Percentiles rank a stretch among this genome's conserved stretches.
phyloP scores from a whole-genome alignment of 208 protist genomes.

The Vickermania ingenoplastis region DNA sequence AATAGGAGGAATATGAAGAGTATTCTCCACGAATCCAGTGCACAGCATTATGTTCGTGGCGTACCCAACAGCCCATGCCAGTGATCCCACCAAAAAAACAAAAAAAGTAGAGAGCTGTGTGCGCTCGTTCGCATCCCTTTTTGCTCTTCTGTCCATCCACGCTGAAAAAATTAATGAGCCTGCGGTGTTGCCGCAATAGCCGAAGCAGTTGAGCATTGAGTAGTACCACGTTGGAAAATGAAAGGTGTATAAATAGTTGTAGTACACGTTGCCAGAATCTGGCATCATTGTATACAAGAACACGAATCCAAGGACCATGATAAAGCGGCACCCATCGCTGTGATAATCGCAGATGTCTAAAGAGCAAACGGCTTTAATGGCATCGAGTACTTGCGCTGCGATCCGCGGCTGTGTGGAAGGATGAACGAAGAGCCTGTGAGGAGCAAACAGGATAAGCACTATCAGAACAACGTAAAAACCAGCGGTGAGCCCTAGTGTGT shows the following conservation, averaged over 20 bases:
- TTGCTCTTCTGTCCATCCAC: conserved; percentile 26
- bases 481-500: conserved; percentile 14
- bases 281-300: conserved; percentile 4
- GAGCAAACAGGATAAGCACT: conserved; percentile 14
- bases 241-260: conserved; percentile 9
- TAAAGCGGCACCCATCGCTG: not conserved
- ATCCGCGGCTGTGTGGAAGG: conserved; percentile 6
- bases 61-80: conserved; percentile 36
- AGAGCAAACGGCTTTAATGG: conserved; percentile 1
- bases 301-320: conserved; percentile 3
- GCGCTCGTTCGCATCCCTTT: conserved; percentile 12
- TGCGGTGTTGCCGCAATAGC: conserved; percentile 22
- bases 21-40: conserved; percentile 22
- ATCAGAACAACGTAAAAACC: conserved; percentile 16
- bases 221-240: conserved; percentile 29
- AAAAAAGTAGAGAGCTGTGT: conserved; percentile 20
- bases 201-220: conserved; percentile 25
- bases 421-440: conserved; percentile 18
- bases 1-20: conserved; percentile 12
- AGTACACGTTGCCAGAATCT: not conserved
- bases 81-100: conserved; percentile 34
- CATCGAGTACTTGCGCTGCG: not conserved
- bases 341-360: not conserved
- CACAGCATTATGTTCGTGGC: conserved; percentile 34
- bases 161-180: conserved; percentile 29